phyloP scores from a whole-genome alignment of 2,329 filamentous ascomycete species.

The Trichophyton mentagrophytes region DNA sequence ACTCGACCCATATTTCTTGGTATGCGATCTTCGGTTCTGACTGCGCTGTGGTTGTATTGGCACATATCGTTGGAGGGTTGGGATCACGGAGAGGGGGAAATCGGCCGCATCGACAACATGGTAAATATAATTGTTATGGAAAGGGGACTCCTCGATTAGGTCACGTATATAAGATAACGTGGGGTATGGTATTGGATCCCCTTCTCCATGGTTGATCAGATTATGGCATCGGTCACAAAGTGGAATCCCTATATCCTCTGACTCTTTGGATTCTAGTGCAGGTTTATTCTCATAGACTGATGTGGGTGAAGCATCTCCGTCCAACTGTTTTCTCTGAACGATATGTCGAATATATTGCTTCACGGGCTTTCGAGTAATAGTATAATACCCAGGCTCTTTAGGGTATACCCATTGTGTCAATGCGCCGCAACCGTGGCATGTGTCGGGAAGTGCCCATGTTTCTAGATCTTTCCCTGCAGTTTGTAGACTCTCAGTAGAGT shows the following conservation, averaged over 20 bases:
- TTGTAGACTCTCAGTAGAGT: not conserved
- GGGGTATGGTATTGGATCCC: conserved; percentile 64
- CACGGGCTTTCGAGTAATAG: conserved; percentile 36
- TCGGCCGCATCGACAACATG: conserved; percentile 91
- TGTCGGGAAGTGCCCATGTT: conserved; percentile 31
- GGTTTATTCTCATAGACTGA: not conserved
- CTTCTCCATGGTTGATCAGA: conserved; percentile 61
- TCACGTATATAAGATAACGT: conserved; percentile 67
- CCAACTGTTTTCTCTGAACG: not conserved
- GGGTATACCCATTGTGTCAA: conserved; percentile 44
- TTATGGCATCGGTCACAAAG: conserved; percentile 82
- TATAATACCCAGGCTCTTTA: conserved; percentile 47
- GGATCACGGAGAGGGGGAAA: conserved; percentile 86
- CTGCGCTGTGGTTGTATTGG: conserved; percentile 62
- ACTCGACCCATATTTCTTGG: conserved; percentile 51
- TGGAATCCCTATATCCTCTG: conserved; percentile 29
- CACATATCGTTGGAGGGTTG: conserved; percentile 58
- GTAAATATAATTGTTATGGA: conserved; percentile 87
- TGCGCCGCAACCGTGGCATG: conserved; percentile 53
- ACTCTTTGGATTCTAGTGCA: not conserved
- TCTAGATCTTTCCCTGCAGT: not conserved
- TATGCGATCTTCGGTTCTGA: conserved; percentile 63
- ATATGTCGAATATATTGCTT: conserved; percentile 22
- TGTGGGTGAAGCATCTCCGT: not conserved
- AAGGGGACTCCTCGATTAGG: conserved; percentile 76